These are phyloP conservation scores for Balamuthia mandrillaris DNA, from an alignment of 208 protist genomes.

Conservation along the genomic window DNA sequence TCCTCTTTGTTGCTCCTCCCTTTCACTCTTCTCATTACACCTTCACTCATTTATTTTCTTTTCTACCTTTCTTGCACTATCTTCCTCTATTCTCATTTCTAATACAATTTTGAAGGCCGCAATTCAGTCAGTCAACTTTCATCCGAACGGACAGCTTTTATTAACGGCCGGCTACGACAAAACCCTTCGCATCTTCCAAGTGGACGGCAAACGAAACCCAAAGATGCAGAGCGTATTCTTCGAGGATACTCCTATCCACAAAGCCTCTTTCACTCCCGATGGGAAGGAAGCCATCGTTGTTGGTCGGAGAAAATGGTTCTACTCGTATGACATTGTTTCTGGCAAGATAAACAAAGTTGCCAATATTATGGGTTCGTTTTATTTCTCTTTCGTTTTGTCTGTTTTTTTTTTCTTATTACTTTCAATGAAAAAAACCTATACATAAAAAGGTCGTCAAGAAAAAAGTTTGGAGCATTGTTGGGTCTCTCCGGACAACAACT, in stretches of 20 bases:
- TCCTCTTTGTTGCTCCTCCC: too few relatives aligned
- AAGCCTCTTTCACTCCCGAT: conserved; percentile 24
- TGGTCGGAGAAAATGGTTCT: conserved; percentile 9
- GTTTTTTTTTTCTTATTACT: too few relatives aligned
- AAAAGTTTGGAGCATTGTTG: not conserved
- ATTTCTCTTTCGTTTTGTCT: not conserved
- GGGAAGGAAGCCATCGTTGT: not conserved
- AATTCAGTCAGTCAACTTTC: not conserved
- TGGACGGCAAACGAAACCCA: conserved; percentile 24
- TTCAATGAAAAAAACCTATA: not conserved
- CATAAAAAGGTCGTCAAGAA: not conserved
- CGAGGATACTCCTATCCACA: not conserved
- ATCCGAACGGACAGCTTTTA: not conserved
- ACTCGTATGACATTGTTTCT: conserved; percentile 41
- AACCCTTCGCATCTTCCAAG: not conserved
- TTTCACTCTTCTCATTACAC: too few relatives aligned
- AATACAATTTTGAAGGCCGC: not conserved
- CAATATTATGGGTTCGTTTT: not conserved
- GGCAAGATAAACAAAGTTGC: not conserved
- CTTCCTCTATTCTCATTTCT: too few relatives aligned
- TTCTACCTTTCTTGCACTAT: too few relatives aligned
- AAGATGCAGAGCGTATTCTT: conserved; percentile 29
- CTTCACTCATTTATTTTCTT: too few relatives aligned
- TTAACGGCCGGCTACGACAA: not conserved
- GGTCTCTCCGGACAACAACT: conserved; percentile 39